These are phyloP conservation scores for Aspergillus sclerotialis DNA, from an alignment of 2,329 filamentous ascomycete species.

Conservation along the genomic window DNA sequence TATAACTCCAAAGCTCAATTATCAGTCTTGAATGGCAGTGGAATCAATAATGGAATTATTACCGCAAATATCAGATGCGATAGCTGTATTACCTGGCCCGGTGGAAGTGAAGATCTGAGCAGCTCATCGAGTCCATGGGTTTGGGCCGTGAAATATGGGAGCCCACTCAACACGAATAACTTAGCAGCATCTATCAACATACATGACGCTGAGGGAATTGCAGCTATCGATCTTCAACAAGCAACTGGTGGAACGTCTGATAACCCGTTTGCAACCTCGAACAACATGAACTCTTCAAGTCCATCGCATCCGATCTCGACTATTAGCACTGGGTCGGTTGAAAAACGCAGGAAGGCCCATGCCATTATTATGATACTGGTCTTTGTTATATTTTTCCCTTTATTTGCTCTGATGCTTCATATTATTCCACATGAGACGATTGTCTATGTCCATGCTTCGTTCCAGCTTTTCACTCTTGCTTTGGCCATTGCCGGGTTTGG, in stretches of 20 bases:
- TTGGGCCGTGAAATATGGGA: constrained; percentile 20
- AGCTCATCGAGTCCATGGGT: constrained; percentile 20
- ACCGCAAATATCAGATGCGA: constrained; percentile 50
- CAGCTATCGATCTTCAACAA: constrained; percentile 13
- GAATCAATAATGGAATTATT: constrained; percentile 47
- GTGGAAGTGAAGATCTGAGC: constrained; percentile 9
- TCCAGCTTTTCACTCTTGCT: constrained; percentile 44
- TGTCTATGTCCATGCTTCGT: constrained; percentile 36
- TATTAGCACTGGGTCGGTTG: constrained; percentile 5
- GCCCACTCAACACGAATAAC: constrained; percentile 13
- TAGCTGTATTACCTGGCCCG: constrained; percentile 17
- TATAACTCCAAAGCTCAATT: constrained; percentile 41
- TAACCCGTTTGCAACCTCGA: constrained; percentile 11
- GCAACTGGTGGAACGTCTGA: constrained; percentile 15
- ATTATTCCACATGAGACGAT: constrained; percentile 33
- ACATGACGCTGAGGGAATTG: constrained; percentile 18
- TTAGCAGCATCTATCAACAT: constrained; percentile 10
- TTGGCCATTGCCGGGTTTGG: constrained; percentile 44
- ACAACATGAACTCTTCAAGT: constrained; percentile 1
- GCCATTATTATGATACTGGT: constrained; percentile 30
- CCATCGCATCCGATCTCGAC: constrained; percentile 2
- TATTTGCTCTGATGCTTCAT: constrained; percentile 26
- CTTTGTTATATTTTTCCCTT: constrained; percentile 36
- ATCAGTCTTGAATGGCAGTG: constrained; percentile 53
- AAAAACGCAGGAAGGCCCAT: constrained; percentile 15